Percentiles rank a stretch among this genome's conserved stretches.
Evolutionary conservation across 345 rosid species (phyloP).

Genomic region (Ceriops tagal): DNA sequence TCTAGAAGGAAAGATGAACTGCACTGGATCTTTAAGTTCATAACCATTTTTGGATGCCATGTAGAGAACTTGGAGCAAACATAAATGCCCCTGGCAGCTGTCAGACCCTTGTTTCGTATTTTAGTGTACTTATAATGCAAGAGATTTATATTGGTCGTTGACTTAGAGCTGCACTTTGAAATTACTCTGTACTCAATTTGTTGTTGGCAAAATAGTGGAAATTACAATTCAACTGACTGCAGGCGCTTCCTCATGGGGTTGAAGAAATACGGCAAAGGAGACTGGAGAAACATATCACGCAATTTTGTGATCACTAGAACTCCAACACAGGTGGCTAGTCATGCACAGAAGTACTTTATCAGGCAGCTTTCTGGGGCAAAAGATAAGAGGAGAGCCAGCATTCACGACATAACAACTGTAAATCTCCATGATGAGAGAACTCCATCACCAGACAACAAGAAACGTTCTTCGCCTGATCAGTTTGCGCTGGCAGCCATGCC

Average conservation of each 20-base stretch:
- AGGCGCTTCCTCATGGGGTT: conserved; percentile 35
- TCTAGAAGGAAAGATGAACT: neutral
- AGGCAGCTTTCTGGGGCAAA: conserved; percentile 32
- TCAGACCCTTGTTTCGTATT: neutral
- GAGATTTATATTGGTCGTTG: neutral
- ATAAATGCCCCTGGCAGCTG: neutral
- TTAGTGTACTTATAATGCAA: neutral
- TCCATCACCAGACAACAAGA: conserved; percentile 45
- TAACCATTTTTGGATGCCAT: neutral
- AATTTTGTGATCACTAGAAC: conserved; percentile 29
- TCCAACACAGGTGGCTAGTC: conserved; percentile 36
- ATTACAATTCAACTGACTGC: conserved; percentile 1
- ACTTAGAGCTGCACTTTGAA: neutral
- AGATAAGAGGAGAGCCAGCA: conserved; percentile 33
- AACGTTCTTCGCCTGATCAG: conserved; percentile 40
- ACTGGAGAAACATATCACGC: conserved; percentile 34
- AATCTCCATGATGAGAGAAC: conserved; percentile 41
- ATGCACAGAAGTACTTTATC: conserved; percentile 35
- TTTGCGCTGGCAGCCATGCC: conserved; percentile 29
- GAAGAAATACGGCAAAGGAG: conserved; percentile 34
- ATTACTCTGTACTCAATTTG: neutral
- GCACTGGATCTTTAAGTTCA: conserved; percentile 12
- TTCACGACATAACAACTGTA: conserved; percentile 33
- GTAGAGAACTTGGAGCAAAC: neutral
- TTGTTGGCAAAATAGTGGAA: neutral